Base-by-base conservation (phyloP, 2,329 filamentous ascomycete species). In the Fusarium sp. region DNA sequence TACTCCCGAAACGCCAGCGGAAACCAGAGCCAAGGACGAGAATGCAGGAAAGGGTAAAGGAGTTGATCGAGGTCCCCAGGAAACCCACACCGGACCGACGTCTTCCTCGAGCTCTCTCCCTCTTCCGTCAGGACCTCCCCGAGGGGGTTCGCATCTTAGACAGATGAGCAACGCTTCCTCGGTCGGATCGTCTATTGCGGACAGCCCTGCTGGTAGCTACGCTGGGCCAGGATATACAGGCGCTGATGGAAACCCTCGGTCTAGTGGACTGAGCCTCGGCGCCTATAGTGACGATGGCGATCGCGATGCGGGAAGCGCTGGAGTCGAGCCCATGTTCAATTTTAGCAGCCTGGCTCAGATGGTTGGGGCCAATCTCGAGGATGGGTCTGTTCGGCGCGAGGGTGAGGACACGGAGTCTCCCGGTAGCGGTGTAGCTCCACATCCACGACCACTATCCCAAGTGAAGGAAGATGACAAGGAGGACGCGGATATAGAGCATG, bases 91-190 rank as follows among this genome's bases (percentile, higher is more conserved):
- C 16, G 74, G 75, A 18, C 78, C 82, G 6, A 75, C 80, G 14
- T 79, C 84, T 0, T 81, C 83, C 6, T 78, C 82, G 0, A 79
- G 81, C 29, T 81, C 86, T 2, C 81, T 87, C 4, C 85, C 85
- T 4, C 85, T 87, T 70, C 83, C 86, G 7, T 84, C 86, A 2
- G 84, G 87, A n/a, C 86, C 87, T 8, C 85, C 88, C 2, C 87
- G 90, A 9, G 90, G 89, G 45, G 89, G 90, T 6, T 93, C 93
- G 2, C 92, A 95, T 80, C 85, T 96, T 20, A 90, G 94, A 27
- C 93, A 97, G 76, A 91, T 96, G 82, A 97, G 94, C 71, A 97
- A 93, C 76, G 93, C 94, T 1, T 98, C 95, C 0, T 97, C 95
- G 0, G 89, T 93, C 0, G 91, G 92, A 10, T 97, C 95, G 0